Base-by-base conservation (phyloP, 75 land plant species). In the Azolla pinnata region DNA sequence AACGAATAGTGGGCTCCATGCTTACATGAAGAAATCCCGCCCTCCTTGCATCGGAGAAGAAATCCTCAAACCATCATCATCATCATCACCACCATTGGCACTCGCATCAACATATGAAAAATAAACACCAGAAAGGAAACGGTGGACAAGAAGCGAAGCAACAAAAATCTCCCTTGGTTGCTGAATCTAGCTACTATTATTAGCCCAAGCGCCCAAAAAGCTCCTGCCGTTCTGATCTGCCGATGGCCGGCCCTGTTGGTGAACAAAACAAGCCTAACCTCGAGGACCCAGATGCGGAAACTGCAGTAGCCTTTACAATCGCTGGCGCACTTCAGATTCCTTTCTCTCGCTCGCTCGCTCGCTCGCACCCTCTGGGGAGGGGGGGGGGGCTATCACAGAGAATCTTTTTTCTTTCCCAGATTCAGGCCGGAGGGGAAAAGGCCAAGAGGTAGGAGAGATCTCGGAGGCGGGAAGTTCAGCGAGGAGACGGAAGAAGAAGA, bases 21-120 rank as follows among this genome's bases (percentile, higher is more conserved):
- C 49, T 46, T 46, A 46, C 49, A 23, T 4, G 49, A 23, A 46
- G 14, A 46, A 17, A 14, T 14, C 21, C 2, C 14, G 49, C n/a
- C n/a, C n/a, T 3, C 4, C 49, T 18, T 46, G 49, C 49, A 46
- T 46, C 49, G 49, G 49, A 46, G 49, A n/a, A n/a, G n/a, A n/a
- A n/a, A n/a, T 4, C 49, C 49, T 46, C 17, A 46, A 46, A 14
- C 23, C 12, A 46, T 3, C 49, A 14, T 14, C 10, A 38, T 7
- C 42, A 38, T 7, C 10, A 38, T 14, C 2, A 46, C 14, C n/a
- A 2, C 49, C 49, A 17, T 18, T 18, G 49, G 42, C 7, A 38
- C 23, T 14, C 2, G 49, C 21, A 46, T 17, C 23, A 46, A n/a
- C n/a, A n/a, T n/a, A n/a, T n/a, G n/a, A n/a, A n/a, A n/a, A n/a